Base-by-base conservation (phyloP, 2,329 filamentous ascomycete genomes). In the Claviceps purpurea region DNA sequence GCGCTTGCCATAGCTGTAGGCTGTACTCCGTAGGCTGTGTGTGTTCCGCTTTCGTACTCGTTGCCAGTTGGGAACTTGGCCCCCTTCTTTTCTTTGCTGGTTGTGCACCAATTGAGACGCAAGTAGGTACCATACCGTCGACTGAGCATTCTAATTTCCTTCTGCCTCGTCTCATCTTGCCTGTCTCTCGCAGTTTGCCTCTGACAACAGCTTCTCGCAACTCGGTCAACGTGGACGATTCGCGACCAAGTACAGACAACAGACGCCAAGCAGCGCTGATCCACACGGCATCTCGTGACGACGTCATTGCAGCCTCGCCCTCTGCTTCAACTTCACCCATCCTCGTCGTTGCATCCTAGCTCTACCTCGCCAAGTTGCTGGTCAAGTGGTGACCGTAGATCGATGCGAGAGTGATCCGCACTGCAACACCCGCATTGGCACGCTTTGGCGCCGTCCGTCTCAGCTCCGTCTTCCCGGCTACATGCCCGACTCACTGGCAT, bases 341-440 rank as follows among this genome's bases (percentile, higher is more conserved):
- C 41, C 41, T 22, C 47, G 46, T 50, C 51, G 26, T 49, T 50
- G 51, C 34, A 38, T 52, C 41, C 30, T 22, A 34, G n/a, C 45
- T 18, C 41, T 41, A 42, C 41, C 51, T 45, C 18, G 48, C 47
- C 47, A 34, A n/a, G 41, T 47, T 45, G 26, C 18, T 46, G 34
- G 46, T 34, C 11, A 39, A 39, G 46, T 41, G 18, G 34, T 47
- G 24, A 44, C 30, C 38, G 37, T 48, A 39, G 52, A 39, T 42
- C 49, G 37, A 26, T 50, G 47, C 47, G 22, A 50, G 47, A 54
- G 54, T 57, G 50, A 56, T 56, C 54, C 55, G 56, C 51, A 46
- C 51, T 39, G 50, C 24, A 34, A 37, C 44, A 38, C 38, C 38
- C 22, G 48, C 37, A 43, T 16, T 50, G 49, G 50, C 45, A 49